Evolutionary conservation across 768 basidiomycete species (phyloP).

Genomic region (Trametopsis cervina): DNA sequence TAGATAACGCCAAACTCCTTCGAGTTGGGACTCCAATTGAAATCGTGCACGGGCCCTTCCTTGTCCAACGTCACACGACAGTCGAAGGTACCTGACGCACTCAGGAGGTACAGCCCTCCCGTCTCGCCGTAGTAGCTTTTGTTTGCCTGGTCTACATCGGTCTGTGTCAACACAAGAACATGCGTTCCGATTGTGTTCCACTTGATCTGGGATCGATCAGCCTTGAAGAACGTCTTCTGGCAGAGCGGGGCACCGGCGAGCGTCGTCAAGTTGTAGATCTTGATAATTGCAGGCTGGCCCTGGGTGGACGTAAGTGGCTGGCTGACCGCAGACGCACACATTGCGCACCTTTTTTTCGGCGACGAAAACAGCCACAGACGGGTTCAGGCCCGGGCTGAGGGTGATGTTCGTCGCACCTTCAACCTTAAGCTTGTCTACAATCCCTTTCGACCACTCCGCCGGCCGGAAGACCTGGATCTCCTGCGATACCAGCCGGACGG

Average conservation of each 20-base stretch:
- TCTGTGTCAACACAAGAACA: conserved; percentile 86
- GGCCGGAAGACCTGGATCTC: conserved; percentile 85
- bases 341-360: conserved; percentile 81
- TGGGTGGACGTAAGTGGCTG: conserved; percentile 21
- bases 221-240: conserved; percentile 93
- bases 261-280: conserved; percentile 69
- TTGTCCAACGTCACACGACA: conserved; percentile 86
- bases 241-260: conserved; percentile 64
- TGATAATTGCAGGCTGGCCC: conserved; percentile 86
- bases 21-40: conserved; percentile 91
- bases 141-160: conserved; percentile 94
- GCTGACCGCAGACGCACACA: neutral
- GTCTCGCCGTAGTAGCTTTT: conserved; percentile 99
- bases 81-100: conserved; percentile 89
- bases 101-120: conserved; percentile 80
- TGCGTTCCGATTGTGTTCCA: conserved; percentile 96
- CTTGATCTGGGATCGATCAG: conserved; percentile 87
- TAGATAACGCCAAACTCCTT: conserved; percentile 97
- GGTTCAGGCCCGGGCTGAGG: conserved; percentile 80
- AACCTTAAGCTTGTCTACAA: conserved; percentile 75
- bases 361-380: conserved; percentile 86
- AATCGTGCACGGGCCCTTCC: conserved; percentile 97
- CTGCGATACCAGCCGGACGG: conserved; percentile 68
- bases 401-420: conserved; percentile 76
- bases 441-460: conserved; percentile 70